Evolutionary conservation across 768 basidiomycete genomes (phyloP).

Genomic region (Boletus fagicola): DNA sequence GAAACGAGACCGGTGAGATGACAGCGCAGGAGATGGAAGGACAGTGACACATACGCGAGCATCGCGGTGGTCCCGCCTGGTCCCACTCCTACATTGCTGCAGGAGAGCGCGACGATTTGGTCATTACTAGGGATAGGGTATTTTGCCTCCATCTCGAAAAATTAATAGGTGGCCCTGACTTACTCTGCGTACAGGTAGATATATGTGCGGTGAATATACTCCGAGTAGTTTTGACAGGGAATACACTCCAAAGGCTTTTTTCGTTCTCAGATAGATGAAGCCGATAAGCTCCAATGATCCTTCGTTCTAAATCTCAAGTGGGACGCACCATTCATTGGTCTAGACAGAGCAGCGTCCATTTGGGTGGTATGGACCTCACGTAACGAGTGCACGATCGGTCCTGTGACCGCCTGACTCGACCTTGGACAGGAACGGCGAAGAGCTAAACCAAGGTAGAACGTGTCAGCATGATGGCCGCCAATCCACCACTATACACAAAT

Average conservation of each 20-base stretch:
- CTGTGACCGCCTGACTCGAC: conserved; percentile 10
- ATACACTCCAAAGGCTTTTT: conserved; percentile 9
- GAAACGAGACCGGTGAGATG: conserved; percentile 11
- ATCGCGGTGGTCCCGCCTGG: conserved; percentile 79
- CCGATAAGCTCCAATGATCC: conserved; percentile 26
- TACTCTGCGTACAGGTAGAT: conserved; percentile 22
- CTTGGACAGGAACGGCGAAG: conserved; percentile 13
- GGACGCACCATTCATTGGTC: conserved; percentile 14
- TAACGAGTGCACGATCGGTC: conserved; percentile 19
- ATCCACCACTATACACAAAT: conserved; percentile 19
- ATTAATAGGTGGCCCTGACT: conserved; percentile 15
- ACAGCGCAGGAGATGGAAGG: conserved; percentile 3
- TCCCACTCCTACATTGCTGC: conserved; percentile 72
- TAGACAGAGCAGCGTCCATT: conserved; percentile 14
- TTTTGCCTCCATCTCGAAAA: conserved; percentile 32
- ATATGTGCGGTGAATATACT: conserved; percentile 22
- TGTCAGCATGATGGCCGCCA: conserved; percentile 20
- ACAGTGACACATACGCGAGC: conserved; percentile 60
- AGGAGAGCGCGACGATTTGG: conserved; percentile 60
- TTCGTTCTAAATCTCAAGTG: conserved; percentile 20
- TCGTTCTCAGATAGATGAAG: conserved; percentile 21
- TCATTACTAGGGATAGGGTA: conserved; percentile 37
- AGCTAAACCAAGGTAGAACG: conserved; percentile 26
- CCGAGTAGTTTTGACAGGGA: conserved; percentile 18
- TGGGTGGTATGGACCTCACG: conserved; percentile 17